Evolutionary conservation across 1,284 basidiomycete species (phyloP).

Genomic region (Phlebopus sp.): DNA sequence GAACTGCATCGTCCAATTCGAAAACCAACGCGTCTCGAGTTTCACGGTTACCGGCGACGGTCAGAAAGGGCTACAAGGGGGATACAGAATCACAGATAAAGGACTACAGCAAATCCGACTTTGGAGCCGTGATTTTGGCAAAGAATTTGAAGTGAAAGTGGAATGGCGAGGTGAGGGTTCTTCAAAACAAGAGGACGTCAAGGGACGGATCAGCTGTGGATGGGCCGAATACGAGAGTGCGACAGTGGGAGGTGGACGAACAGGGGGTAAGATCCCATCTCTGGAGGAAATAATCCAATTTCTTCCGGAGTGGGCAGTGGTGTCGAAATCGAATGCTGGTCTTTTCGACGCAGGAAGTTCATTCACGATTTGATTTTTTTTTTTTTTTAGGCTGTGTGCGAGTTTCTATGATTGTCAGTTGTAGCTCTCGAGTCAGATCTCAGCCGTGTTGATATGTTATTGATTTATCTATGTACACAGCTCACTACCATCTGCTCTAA

Average conservation of each 20-base stretch:
- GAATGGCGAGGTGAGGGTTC: conserved; percentile 32
- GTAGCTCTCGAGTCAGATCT: no score
- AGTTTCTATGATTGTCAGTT: background rate
- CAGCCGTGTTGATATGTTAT: background rate
- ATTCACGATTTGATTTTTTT: conserved; percentile 37
- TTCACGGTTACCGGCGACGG: conserved; percentile 39
- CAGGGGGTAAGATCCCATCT: conserved; percentile 58
- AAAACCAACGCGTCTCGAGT: conserved; percentile 42
- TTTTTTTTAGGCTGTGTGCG: background rate
- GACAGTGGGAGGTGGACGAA: conserved; percentile 41
- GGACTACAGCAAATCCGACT: conserved; percentile 50
- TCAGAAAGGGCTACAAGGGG: conserved; percentile 38
- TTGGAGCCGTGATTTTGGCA: conserved; percentile 71
- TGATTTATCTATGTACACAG: no score
- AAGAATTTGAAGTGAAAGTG: conserved; percentile 54
- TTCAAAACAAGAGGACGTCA: conserved; percentile 25
- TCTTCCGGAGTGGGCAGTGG: conserved; percentile 65
- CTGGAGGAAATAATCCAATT: conserved; percentile 66
- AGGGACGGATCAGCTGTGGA: conserved; percentile 60
- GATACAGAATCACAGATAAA: conserved; percentile 40
- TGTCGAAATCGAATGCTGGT: conserved; percentile 56
- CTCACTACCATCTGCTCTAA: no score
- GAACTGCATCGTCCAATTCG: conserved; percentile 60
- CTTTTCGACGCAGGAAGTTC: conserved; percentile 55
- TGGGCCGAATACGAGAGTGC: conserved; percentile 70